These are phyloP conservation scores for Monosporozyma siamensis DNA, from an alignment of 805 yeast genomes.

Conservation along the genomic window DNA sequence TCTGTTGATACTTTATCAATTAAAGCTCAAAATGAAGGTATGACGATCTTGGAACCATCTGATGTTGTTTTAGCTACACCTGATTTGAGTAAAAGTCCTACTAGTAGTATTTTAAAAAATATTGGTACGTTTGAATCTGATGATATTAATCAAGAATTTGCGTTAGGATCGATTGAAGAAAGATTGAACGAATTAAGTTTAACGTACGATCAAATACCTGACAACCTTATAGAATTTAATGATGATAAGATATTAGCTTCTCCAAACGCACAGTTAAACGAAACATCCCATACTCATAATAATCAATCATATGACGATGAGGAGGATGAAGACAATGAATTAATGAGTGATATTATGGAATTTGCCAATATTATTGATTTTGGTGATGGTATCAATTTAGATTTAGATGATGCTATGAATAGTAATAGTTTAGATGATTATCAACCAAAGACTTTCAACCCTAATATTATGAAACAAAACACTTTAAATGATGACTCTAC, in stretches of 20 bases:
- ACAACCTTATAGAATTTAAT: neutral
- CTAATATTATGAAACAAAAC: neutral
- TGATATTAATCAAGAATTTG: constrained; percentile 3
- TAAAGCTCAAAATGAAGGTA: constrained; percentile 39
- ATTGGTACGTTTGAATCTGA: constrained; percentile 19
- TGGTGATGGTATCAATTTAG: constrained; percentile 35
- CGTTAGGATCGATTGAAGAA: constrained; percentile 25
- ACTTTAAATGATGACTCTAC: too few species aligned
- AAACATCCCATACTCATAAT: neutral
- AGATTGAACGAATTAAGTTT: constrained; percentile 18
- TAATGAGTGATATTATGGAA: constrained; percentile 35
- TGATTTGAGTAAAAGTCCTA: constrained; percentile 31
- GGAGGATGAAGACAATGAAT: constrained; percentile 26
- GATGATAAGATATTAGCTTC: neutral
- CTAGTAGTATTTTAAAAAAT: constrained; percentile 30
- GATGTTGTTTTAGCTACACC: constrained; percentile 28
- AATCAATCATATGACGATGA: too few species aligned
- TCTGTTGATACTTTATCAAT: constrained; percentile 30
- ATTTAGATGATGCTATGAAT: constrained; percentile 21
- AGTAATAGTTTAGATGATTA: neutral
- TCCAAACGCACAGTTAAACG: neutral
- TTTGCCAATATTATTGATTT: constrained; percentile 39
- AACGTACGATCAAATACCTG: constrained; percentile 13
- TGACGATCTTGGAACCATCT: constrained; percentile 35
- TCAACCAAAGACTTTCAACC: constrained; percentile 5